Evolutionary conservation across 2,329 filamentous ascomycete species (phyloP), one percentile per base, ranked within the genome.

Genomic region (Coleophoma crateriformis): DNA sequence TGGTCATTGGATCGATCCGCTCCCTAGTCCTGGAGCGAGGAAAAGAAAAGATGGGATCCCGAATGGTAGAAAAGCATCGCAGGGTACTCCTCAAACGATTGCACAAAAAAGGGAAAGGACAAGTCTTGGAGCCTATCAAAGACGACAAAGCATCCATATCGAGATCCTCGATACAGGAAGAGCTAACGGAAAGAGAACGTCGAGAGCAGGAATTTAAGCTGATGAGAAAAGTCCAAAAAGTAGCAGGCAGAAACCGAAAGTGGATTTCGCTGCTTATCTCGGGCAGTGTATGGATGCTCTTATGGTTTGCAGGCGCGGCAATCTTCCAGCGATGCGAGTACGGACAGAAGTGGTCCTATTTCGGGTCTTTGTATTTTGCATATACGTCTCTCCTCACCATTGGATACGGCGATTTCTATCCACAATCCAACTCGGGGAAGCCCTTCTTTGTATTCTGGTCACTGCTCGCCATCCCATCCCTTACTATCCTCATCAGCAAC

Each of bases 371-470:
- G 40, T 96, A 96, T 68, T 95, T 96, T 63, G 84, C 84, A 57
- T 96, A 94, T 65, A 82, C 90, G 33, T 85, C 84, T 3, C 78
- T 96, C 20, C 75, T 90, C 2, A 96, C 91, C 0, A 88, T 96
- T 35, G 91, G 91, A 1, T 96, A 95, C 59, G 91, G 91, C 3
- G 90, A 95, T 56, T 67, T 85, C 5, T 82, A 84, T 1, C 90
- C 90, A 0, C 73, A 82, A n/a, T 88, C 85, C 2, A 91, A 90
- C 55, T 78, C 84, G 0, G 89, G 88, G 1, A 84, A 88, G 48
- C 82, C 88, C 0, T 95, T 96, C 65, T 96, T 95, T 60, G 88
- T 96, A n/a, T 84, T 96, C 49, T 96, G 91, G 91, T 88, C 85
- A 13, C 67, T 96, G 1, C 77, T 96, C 22, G 90, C 90, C 0